Evolutionary conservation across 2,329 filamentous ascomycete species (phyloP), one percentile per base, ranked within the genome.

Genomic region (Stromatinia cepivora): DNA sequence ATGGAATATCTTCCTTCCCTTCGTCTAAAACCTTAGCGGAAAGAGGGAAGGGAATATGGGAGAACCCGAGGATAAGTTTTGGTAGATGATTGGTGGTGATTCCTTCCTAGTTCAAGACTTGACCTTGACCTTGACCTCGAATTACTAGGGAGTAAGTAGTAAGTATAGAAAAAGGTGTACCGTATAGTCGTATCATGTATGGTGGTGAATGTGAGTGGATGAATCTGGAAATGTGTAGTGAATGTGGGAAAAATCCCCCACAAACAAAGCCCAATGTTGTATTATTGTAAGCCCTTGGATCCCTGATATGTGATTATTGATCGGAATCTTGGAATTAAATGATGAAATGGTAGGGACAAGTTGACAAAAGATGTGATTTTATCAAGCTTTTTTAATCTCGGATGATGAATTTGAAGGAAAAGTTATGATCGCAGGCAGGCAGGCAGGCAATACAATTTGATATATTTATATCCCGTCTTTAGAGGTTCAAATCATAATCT

Each of bases 251-350:
- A 31, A 46, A 46, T 45, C 57, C 25, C 25, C 57, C 57, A 59
- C 57, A 45, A 45, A 46, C 57, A 59, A 59, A 59, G n/a, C 57
- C 39, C 57, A 59, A 59, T 59, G 56, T 42, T 58, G 56, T 25
- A 20, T 36, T n/a, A 20, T 58, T 58, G 54, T 25, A n/a, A 57
- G 22, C 20, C 34, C 15, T 57, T 36, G 54, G 36, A 39, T 57
- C 54, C 31, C n/a, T 39, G 54, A 57, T 57, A 17, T 25, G 22
- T 39, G 53, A 28, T 28, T 57, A n/a, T n/a, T 9, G 54, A 20
- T 36, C 4, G 9, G 13, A 57, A 57, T 39, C 54, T 39, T 39
- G 22, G 54, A 39, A 57, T 39, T 17, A 39, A 25, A 25, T 36
- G n/a, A 25, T 28, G 9, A 25, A 46, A 20, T 28, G n/a, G 7